A percentile compares a stretch with the other conserved stretches of the same genome.
phyloP scores from a whole-genome alignment of 441 rosid species.

The Capsella rubella region DNA sequence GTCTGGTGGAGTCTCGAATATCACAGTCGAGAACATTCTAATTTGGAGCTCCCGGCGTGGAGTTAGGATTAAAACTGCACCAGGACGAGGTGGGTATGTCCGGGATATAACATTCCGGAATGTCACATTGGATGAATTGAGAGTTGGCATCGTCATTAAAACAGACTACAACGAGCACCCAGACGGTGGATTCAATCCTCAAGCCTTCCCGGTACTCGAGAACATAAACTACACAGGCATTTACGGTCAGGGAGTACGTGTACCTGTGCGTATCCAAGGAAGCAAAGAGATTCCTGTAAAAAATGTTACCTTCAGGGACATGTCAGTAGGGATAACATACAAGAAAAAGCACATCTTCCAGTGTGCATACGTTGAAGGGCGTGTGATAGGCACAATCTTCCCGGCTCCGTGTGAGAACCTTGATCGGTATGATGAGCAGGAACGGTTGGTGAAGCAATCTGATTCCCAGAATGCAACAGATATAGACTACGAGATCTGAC shows the following conservation, averaged over 20 bases:
- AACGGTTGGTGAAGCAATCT: slow-evolving; percentile 61
- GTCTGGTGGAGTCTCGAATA: slow-evolving; percentile 94
- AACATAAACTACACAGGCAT: slow-evolving; percentile 80
- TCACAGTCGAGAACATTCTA: slow-evolving; percentile 75
- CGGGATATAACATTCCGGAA: slow-evolving; percentile 68
- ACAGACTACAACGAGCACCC: slow-evolving; percentile 98
- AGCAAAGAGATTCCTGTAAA: slow-evolving; percentile 78
- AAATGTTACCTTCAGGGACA: slow-evolving; percentile 81
- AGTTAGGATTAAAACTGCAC: slow-evolving; percentile 94
- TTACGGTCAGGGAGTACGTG: slow-evolving; percentile 92
- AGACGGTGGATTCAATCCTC: slow-evolving; percentile 76
- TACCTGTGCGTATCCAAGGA: slow-evolving; percentile 91
- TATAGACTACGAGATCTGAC: slow-evolving; percentile 68
- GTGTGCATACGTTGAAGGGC: slow-evolving; percentile 87
- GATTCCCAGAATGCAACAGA: slow-evolving; percentile 74
- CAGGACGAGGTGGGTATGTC: slow-evolving; percentile 91
- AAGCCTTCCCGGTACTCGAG: slow-evolving; percentile 68
- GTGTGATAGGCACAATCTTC: slow-evolving; percentile 82
- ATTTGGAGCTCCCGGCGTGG: slow-evolving; percentile 95
- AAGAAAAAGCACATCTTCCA: slow-evolving; percentile 94
- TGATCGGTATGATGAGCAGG: slow-evolving; percentile 82
- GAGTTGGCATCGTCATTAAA: slow-evolving; percentile 93
- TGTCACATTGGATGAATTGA: slow-evolving; percentile 74
- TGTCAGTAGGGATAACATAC: slow-evolving; percentile 87
- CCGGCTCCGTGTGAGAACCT: slow-evolving; percentile 95